A percentile compares a stretch with the other conserved stretches of the same genome.
Conservation (phyloP, 345 rosid genomes). For the Brassica incana region DNA sequence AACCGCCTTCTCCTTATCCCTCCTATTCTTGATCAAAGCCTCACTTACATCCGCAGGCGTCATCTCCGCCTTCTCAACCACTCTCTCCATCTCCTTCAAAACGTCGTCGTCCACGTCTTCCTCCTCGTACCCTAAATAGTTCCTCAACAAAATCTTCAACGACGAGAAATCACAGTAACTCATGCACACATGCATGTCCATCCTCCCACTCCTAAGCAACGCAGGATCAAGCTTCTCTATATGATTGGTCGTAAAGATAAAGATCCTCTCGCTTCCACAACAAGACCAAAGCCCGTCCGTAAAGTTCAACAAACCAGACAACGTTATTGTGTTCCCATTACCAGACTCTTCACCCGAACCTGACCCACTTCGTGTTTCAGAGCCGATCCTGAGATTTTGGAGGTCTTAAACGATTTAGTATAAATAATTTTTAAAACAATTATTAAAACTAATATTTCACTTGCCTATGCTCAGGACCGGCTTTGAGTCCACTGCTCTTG, state of each 20-base stretch:
- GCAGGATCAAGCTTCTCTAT: conserved; percentile 90
- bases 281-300: conserved; percentile 98
- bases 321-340: conserved; percentile 62
- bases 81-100: conserved; percentile 48
- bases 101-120: conserved; percentile 37
- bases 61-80: conserved; percentile 68
- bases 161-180: conserved; percentile 68
- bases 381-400: conserved; percentile 10
- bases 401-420: neutral
- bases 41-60: conserved; percentile 96
- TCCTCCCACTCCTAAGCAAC: conserved; percentile 84
- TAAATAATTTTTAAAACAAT: too few species aligned
- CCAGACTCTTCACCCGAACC: conserved; percentile 43
- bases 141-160: conserved; percentile 65
- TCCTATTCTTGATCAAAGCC: conserved; percentile 67
- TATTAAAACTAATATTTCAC: neutral
- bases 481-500: conserved; percentile 10
- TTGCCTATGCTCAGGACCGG: neutral
- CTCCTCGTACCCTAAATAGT: conserved; percentile 58
- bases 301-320: conserved; percentile 90
- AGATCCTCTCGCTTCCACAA: conserved; percentile 94
- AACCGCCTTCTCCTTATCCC: conserved; percentile 56
- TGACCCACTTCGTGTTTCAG: conserved; percentile 47
- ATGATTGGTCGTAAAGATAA: conserved; percentile 92
- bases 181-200: conserved; percentile 97